Evolutionary conservation across 768 basidiomycete species (phyloP).

Genomic region (Suillus plorans): DNA sequence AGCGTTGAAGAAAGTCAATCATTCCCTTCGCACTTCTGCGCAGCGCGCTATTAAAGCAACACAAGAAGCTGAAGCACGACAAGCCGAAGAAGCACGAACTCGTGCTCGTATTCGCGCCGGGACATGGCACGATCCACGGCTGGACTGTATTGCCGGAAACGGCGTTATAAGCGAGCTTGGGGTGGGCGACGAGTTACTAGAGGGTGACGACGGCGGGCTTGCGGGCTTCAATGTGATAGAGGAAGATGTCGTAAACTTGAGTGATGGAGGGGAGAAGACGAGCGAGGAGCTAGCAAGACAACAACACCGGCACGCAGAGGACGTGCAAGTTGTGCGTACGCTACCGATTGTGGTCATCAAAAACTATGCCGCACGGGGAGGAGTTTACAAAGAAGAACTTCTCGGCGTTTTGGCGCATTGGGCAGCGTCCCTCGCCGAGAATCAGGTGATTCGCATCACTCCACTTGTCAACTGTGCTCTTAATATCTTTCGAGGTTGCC

Average conservation of each 20-base stretch:
- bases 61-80: conserved; percentile 33
- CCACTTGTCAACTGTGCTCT: conserved; percentile 3
- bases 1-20: conserved; percentile 66
- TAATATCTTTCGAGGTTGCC: conserved; percentile 57
- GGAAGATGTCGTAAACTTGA: conserved; percentile 11
- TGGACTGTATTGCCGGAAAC: conserved; percentile 84
- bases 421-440: conserved; percentile 81
- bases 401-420: conserved; percentile 78
- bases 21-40: conserved; percentile 45
- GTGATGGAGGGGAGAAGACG: conserved; percentile 23
- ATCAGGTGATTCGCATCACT: conserved; percentile 47
- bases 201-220: conserved; percentile 32
- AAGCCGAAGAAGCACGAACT: conserved; percentile 37
- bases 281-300: conserved; percentile 30
- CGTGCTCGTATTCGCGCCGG: conserved; percentile 57
- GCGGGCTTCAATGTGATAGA: conserved; percentile 16
- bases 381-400: conserved; percentile 64
- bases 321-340: conserved; percentile 52
- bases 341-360: conserved; percentile 87
- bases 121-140: conserved; percentile 80
- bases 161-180: conserved; percentile 88
- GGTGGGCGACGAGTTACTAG: conserved; percentile 68
- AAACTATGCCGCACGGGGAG: conserved; percentile 66
- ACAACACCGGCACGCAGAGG: conserved; percentile 34
- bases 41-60: conserved; percentile 40